Percentiles rank a stretch among this genome's conserved stretches.
These are phyloP conservation scores for Musa balbisiana DNA, from an alignment of 202 grass and related monocot species.

Conservation along the genomic window DNA sequence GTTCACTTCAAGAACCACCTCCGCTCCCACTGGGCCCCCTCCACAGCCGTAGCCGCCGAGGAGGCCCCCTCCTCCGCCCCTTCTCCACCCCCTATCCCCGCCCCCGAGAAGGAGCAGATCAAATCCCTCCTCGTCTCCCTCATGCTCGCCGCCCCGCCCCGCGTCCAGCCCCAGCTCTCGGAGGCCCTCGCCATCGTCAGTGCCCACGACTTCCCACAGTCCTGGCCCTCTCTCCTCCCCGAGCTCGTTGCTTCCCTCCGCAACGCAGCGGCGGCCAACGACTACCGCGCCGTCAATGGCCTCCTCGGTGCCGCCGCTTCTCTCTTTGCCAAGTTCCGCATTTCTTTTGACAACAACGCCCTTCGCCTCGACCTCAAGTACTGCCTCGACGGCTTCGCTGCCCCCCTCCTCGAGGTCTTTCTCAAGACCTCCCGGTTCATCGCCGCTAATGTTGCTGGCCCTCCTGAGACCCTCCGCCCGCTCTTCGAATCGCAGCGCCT, in stretches of 20 bases:
- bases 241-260: constrained; percentile 64
- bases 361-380: constrained; percentile 94
- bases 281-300: constrained; percentile 58
- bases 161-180: constrained; percentile 74
- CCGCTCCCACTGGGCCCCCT: constrained; percentile 50
- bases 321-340: constrained; percentile 80
- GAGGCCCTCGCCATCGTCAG: constrained; percentile 64
- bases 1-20: constrained; percentile 91
- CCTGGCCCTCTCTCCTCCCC: constrained; percentile 76
- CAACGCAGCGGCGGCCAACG: constrained; percentile 33
- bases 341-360: constrained; percentile 68
- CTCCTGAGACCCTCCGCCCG: constrained; percentile 46
- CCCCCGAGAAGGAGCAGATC: constrained; percentile 55
- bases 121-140: constrained; percentile 74
- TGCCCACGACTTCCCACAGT: constrained; percentile 66
- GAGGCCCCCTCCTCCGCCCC: constrained; percentile 54
- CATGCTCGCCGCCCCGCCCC: constrained; percentile 58
- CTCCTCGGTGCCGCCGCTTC: constrained; percentile 57
- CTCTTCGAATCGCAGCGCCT: constrained; percentile 79
- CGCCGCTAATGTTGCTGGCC: constrained; percentile 24
- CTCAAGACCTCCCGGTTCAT: constrained; percentile 57
- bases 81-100: constrained; percentile 33
- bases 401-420: constrained; percentile 79
- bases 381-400: constrained; percentile 67
- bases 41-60: constrained; percentile 8